Base-by-base conservation (phyloP, 768 basidiomycete species). In the Ephemerocybe angulata region DNA sequence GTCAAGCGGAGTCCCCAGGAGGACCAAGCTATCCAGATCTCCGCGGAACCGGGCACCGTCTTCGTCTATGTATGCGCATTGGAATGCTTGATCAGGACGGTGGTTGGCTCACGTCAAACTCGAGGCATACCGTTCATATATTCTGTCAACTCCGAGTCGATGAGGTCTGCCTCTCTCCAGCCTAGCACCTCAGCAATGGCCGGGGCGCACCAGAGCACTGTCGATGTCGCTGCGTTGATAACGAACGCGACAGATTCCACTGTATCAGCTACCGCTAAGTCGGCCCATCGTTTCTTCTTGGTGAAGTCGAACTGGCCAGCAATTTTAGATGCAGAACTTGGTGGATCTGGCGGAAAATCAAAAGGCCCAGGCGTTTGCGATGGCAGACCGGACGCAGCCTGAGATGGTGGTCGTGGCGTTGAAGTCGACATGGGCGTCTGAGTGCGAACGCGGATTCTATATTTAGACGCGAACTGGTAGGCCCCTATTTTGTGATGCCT, bases 201-300 rank as follows among this genome's bases (percentile, higher is more conserved):
- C 22, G 79, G 76, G 33, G 83, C 82, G 65, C 86, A 89, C 31
- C 31, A 90, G 57, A 88, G 77, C 28, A 92, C 78, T 58, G 78
- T 82, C 62, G 79, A n/a, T n/a, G n/a, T 79, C 8, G 76, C 63
- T n/a, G 70, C 71, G 25, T 86, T 89, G 55, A 91, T 76, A 42
- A 92, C 72, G 62, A 94, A 76, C 30, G 82, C 72, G 64, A 89
- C 77, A 17, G 80, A 83, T 57, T 91, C 91, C 28, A 87, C 82
- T 28, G 91, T 79, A 65, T 93, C 92, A 1, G 83, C 77, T 55
- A 88, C 70, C 24, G 93, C 75, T 13, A 94, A 74, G 66, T 93
- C 91, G 17, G 85, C 86, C 92, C 92, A 94, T 53, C 86, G 79
- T 66, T 93, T 93, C 53, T 91, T 76, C 65, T 90, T 91, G 0